Percentiles rank a stretch among this genome's conserved stretches.
These are phyloP conservation scores for Cyclostephanos tholiformis DNA, from an alignment of 108 stramenopile genomes.

Conservation along the genomic window DNA sequence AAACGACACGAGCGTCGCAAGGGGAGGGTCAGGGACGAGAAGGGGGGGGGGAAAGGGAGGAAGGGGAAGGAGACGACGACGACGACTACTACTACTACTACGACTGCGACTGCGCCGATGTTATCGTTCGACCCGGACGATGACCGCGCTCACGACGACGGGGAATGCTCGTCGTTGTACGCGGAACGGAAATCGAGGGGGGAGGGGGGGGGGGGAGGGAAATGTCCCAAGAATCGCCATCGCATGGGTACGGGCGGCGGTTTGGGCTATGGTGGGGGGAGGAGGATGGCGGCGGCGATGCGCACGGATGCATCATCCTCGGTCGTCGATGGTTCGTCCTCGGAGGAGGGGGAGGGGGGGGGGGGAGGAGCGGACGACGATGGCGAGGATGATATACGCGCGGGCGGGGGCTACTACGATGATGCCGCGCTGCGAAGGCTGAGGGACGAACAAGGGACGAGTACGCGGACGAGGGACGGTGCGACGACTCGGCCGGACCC, in stretches of 20 bases:
- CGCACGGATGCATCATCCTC: background rate
- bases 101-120: too few relatives aligned
- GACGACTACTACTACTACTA: conserved; percentile 7
- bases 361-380: conserved; percentile 12
- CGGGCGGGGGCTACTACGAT: conserved; percentile 45
- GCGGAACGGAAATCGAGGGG: conserved; percentile 2
- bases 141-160: conserved; percentile 9
- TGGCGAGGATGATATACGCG: conserved; percentile 9
- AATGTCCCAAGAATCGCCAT: conserved; percentile 33
- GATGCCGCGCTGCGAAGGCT: conserved; percentile 62
- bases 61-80: conserved; percentile 10
- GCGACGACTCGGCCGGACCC: background rate
- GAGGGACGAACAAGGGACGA: conserved; percentile 55
- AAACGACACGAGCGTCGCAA: conserved; percentile 6
- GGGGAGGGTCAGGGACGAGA: conserved; percentile 13
- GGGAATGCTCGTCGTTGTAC: conserved; percentile 12
- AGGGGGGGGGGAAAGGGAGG: conserved; percentile 27
- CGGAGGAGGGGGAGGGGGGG: conserved; percentile 19
- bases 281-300: conserved; percentile 4
- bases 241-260: conserved; percentile 26
- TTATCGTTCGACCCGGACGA: conserved; percentile 52
- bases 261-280: conserved; percentile 35
- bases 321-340: conserved; percentile 23
- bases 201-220: conserved; percentile 45
- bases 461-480: background rate